phyloP scores from a whole-genome alignment of 805 yeast species.

The Candida chilensis region DNA sequence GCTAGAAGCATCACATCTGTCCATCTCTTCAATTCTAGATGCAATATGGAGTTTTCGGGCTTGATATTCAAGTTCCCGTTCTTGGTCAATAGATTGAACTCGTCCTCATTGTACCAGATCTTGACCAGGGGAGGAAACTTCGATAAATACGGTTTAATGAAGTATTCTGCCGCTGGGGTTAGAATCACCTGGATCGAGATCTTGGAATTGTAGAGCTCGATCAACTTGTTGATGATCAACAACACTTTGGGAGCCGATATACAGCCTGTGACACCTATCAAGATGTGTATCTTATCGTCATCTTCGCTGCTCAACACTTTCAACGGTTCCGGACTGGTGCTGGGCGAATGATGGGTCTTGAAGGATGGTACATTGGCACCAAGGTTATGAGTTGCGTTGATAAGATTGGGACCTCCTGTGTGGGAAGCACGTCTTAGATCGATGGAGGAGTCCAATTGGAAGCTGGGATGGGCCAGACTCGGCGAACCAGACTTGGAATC shows the following conservation, averaged over 20 bases:
- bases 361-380: too few species aligned
- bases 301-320: too few species aligned
- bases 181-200: constrained; percentile 81
- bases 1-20: constrained; percentile 15
- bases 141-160: constrained; percentile 47
- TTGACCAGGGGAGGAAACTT: constrained; percentile 59
- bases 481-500: too few species aligned
- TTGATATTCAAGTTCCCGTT: not conserved
- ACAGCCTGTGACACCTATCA: constrained; percentile 91
- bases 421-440: too few species aligned
- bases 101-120: constrained; percentile 91
- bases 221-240: constrained; percentile 75
- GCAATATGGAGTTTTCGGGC: constrained; percentile 5
- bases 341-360: too few species aligned
- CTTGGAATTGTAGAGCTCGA: constrained; percentile 66
- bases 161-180: constrained; percentile 76
- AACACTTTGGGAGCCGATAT: constrained; percentile 96
- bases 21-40: constrained; percentile 13
- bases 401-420: too few species aligned
- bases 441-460: too few species aligned
- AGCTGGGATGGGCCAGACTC: too few species aligned
- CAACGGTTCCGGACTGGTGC: too few species aligned
- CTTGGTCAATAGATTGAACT: too few species aligned
- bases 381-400: too few species aligned
- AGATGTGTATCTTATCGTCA: constrained; percentile 79